Conservation (phyloP, 441 rosid genomes). For the Euphorbia schlechtendalii region DNA sequence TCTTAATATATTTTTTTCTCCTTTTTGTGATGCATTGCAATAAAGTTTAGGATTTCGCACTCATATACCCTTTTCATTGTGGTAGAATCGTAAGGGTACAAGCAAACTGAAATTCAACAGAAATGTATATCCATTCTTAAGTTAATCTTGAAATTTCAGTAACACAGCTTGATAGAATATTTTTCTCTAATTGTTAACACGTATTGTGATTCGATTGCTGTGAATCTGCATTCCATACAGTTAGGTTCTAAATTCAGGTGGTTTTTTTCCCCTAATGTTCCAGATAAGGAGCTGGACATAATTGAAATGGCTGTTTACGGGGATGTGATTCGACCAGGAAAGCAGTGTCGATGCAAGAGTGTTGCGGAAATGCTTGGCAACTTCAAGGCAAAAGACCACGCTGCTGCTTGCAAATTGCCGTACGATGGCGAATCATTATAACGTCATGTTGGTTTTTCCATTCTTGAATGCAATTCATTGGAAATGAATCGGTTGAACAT, state of each 20-base stretch:
- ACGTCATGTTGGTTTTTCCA: background rate
- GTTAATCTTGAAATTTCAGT: background rate
- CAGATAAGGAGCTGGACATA: slow-evolving; percentile 82
- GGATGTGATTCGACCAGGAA: slow-evolving; percentile 75
- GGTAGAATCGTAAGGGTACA: background rate
- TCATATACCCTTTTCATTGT: background rate
- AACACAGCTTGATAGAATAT: too few species aligned
- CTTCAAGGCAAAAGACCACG: slow-evolving; percentile 54
- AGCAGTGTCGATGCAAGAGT: slow-evolving; percentile 72
- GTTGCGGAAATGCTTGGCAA: slow-evolving; percentile 74
- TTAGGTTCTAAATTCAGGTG: background rate
- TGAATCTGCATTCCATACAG: background rate
- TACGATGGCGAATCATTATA: slow-evolving; percentile 23
- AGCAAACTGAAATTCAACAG: background rate
- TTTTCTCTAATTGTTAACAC: too few species aligned
- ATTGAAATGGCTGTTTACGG: slow-evolving; percentile 94
- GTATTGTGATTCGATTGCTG: too few species aligned
- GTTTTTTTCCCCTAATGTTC: slow-evolving; percentile 8
- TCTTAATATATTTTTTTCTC: background rate
- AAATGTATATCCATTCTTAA: background rate
- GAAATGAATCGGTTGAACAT: slow-evolving; percentile 1
- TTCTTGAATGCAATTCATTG: background rate
- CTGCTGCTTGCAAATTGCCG: slow-evolving; percentile 66
- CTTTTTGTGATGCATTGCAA: background rate
- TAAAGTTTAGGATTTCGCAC: background rate